Evolutionary conservation across 192 early-diverging fungal species (phyloP), one percentile per base, ranked within the genome.

Genomic region (Allomyces macrogynus): DNA sequence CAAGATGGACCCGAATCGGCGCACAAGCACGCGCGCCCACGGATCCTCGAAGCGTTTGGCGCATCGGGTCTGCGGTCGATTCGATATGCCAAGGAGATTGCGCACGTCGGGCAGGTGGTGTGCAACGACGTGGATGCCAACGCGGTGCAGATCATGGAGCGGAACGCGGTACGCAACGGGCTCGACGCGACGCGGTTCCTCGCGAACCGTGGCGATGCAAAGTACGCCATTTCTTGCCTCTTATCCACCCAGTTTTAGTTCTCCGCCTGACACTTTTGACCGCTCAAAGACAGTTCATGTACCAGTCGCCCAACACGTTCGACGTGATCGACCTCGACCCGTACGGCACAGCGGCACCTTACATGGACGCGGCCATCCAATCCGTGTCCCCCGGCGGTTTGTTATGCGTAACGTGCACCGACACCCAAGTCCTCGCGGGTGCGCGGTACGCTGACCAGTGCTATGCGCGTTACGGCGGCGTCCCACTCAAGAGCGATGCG

Each of bases 401-500:
- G 20, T 79, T 99, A 25, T 96, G 93, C 70, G 85, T 99, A 5
- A 99, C 96, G 1, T 99, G 94, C 75, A 99, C 96, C 1, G 96
- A 99, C 81, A 75, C 96, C 73, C 93, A 90, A 7, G 81, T 94
- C 23, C 80, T 99, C n/a, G 89, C 93, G 67, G 91, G 93, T 61
- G 86, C 73, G 76, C 97, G 81, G 73, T 81, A 88, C 74, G 89
- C 78, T 63, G 95, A 86, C 74, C 81, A 84, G 66, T 89, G 87
- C 69, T 99, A 80, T 77, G 85, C 83, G 18, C 95, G 97, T 70
- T 99, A 99, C 69, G 95, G 92, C 11, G 89, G 87, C 63, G 91
- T 88, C 72, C 87, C 90, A 23, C 75, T 93, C 64, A 92, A 88
- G 62, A 77, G 86, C 18, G 86, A 87, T 40, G 94, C 86, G 72